Base-by-base conservation (phyloP, 2,329 filamentous ascomycete genomes). In the Stagonosporopsis rhizophila region DNA sequence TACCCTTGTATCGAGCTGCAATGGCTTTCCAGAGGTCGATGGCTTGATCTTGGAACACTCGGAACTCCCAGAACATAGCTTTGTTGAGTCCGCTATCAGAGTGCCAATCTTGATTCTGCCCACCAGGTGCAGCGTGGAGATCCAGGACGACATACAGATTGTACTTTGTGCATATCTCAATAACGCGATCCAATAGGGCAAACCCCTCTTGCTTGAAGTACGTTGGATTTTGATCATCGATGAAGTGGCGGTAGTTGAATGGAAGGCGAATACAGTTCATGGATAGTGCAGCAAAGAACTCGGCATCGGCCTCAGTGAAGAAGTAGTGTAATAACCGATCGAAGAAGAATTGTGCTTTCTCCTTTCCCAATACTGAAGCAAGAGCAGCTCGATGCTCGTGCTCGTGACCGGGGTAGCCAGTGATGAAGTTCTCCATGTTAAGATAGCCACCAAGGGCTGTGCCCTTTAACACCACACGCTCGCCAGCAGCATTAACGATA, bases 371-470 rank as follows among this genome's bases (percentile, higher is more conserved):
- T 14, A 64, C 56, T 8, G 30, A 23, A 4, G 48, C 32, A 5
- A 61, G 40, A 23, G 52, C 52, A 6, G 44, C 47, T 45, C 61
- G 46, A 20, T 62, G 59, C 27, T 62, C 59, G 34, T 56, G 51
- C 41, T 64, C 61, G 22, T 64, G 59, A 14, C 61, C 61, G 12
- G 59, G 20, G 28, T 44, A 62, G 15, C 61, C 61, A 2, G 59
- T 55, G 45, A 64, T 60, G 41, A 64, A 64, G 34, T 64, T 64
- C 52, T 64, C 61, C 59, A 64, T 58, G 51, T 62, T 64, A 11
- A 64, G 44, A 42, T 59, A 44, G 1, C 61, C 61, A 28, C 61
- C 61, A 15, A 65, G 32, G 12, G 46, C 60, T n/a, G 49, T 44
- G 9, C 62, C 62, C 44, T 65, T 65, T 15, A 65, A 46, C 15